phyloP scores from a whole-genome alignment of 805 yeast species.

The Alloascoidea africana region DNA sequence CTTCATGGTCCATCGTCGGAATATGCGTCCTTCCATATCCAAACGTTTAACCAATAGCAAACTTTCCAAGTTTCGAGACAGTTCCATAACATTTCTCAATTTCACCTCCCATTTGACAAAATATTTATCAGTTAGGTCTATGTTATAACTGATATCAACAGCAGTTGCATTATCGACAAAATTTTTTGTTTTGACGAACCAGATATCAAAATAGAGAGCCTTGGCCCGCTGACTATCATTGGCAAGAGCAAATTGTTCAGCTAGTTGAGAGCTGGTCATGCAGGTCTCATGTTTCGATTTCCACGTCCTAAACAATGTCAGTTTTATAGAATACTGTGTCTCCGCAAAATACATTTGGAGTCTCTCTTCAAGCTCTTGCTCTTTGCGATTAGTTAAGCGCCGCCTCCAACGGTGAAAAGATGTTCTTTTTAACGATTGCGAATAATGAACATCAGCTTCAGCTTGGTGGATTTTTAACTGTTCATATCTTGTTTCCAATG shows the following conservation, averaged over 20 bases:
- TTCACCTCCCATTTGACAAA: background rate
- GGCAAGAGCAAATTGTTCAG: no score
- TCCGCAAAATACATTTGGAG: no score
- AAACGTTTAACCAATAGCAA: background rate
- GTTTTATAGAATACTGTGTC: no score
- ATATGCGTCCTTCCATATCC: constrained; percentile 5
- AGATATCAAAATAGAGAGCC: no score
- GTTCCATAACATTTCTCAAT: background rate
- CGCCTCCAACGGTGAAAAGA: background rate
- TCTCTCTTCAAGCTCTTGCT: background rate
- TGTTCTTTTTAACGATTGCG: background rate
- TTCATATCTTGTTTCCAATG: background rate
- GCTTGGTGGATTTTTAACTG: background rate
- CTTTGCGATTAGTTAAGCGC: background rate
- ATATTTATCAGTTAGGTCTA: background rate
- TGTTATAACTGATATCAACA: background rate
- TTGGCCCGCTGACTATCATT: no score
- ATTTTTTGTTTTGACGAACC: background rate
- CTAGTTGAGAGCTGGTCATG: no score
- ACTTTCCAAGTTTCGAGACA: background rate
- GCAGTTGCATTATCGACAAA: background rate
- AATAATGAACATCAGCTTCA: background rate
- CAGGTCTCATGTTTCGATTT: no score
- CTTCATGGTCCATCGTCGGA: constrained; percentile 10
- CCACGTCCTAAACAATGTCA: no score